Conservation (phyloP, 306 rosid species). For the Castanea sativa region DNA sequence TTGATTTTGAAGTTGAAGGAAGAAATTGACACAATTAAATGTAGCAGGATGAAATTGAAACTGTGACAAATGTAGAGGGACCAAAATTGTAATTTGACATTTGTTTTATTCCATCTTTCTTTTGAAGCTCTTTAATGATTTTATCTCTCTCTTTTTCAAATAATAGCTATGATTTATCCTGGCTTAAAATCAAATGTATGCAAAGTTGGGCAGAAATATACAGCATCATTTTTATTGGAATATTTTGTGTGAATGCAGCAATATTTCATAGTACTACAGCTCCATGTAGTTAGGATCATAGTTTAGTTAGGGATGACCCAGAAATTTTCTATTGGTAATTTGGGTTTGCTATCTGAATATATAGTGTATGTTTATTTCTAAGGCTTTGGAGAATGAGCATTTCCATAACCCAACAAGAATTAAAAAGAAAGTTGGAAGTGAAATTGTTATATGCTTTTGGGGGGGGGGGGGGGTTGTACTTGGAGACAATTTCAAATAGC, state of each 20-base stretch:
- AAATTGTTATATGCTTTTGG: too few relatives aligned
- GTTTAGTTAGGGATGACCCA: not conserved
- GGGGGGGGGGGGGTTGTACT: too few relatives aligned
- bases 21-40: too few relatives aligned
- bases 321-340: not conserved
- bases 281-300: not conserved
- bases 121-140: constrained; percentile 13
- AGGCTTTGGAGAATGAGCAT: too few relatives aligned
- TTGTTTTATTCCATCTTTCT: constrained; percentile 14
- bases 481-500: too few relatives aligned
- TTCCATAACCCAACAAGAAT: too few relatives aligned
- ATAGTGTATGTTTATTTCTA: not conserved
- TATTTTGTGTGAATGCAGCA: not conserved
- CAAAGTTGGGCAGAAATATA: not conserved
- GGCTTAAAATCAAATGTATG: not conserved
- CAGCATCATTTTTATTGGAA: not conserved
- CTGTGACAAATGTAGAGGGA: too few relatives aligned
- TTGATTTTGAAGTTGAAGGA: too few relatives aligned
- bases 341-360: not conserved
- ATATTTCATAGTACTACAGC: not conserved
- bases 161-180: not conserved
- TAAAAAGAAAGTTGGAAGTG: too few relatives aligned
- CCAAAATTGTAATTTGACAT: not conserved
- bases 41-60: too few relatives aligned
- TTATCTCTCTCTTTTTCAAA: too few relatives aligned